Evolutionary conservation across 2,329 filamentous ascomycete genomes (phyloP), one percentile per base, ranked within the genome.

Genomic region (Pyrenophora graminea): DNA sequence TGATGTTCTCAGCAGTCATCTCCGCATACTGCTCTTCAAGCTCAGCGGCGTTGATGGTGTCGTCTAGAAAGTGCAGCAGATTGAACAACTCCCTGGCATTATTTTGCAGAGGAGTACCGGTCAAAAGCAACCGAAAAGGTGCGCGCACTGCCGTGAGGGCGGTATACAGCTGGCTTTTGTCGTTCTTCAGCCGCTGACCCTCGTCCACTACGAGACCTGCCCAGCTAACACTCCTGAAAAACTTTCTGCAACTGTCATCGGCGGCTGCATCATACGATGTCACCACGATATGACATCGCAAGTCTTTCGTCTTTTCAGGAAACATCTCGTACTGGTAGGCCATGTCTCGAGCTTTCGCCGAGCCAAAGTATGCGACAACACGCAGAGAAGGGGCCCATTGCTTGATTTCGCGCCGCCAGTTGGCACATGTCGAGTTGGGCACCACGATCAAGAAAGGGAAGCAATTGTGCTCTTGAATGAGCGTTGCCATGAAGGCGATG

Each of bases 341-440:
- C 52, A 96, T 82, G 32, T 89, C 84, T 59, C 94, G 88, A 13
- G 91, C 81, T 41, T 82, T 81, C 43, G 81, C 82, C 13, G 88
- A 88, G 39, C 94, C 94, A 69, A 95, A 95, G 69, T 94, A 97
- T 0, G 91, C 88, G n/a, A 97, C 91, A 6, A 96, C 91, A 36
- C 91, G 85, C 31, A 97, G 76, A 6, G 84, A 84, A 1, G 93
- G 93, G 0, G 89, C 87, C 93, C 93, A 99, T 61, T 89, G 87
- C 76, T 96, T 95, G 72, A 97, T 91, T 70, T 99, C 94, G 41
- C 93, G 86, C 5, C 93, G 88, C 93, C 94, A 99, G 70, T 99
- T 99, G n/a, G 91, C 85, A 71, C 91, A 96, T 0, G 94, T 99
- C 0, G 93, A 87, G 68, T 97, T 97, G 0, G 94, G 94, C 0